phyloP scores from a whole-genome alignment of 1,284 basidiomycete species.

The Sphagnurus paluster region DNA sequence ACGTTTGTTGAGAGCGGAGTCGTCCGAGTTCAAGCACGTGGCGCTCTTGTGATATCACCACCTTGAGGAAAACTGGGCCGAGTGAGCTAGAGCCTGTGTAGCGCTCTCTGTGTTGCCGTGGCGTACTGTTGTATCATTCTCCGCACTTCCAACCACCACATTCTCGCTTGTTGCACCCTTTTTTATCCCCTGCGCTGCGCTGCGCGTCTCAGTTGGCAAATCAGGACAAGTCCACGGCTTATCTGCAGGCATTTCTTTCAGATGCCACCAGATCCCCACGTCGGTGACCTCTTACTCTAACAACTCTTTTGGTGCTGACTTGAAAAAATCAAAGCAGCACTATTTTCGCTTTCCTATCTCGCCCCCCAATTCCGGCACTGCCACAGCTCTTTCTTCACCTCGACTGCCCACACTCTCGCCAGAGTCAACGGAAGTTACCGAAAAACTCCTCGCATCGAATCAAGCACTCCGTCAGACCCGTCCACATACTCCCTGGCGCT shows the following conservation, averaged over 20 bases:
- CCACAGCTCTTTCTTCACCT: slow-evolving; percentile 40
- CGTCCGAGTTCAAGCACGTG: slow-evolving; percentile 27
- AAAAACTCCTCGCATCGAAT: slow-evolving; percentile 27
- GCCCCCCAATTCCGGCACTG: slow-evolving; percentile 42
- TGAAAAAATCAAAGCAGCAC: slow-evolving; percentile 23
- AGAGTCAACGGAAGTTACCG: slow-evolving; percentile 27
- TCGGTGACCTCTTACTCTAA: slow-evolving; percentile 3
- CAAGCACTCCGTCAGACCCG: slow-evolving; percentile 27
- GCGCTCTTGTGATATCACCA: slow-evolving; percentile 32
- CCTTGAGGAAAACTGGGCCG: slow-evolving; percentile 18
- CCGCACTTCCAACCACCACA: too few species aligned
- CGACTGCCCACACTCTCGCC: slow-evolving; percentile 29
- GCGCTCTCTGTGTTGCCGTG: too few species aligned
- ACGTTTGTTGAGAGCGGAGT: slow-evolving; percentile 26
- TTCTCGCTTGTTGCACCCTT: slow-evolving; percentile 3
- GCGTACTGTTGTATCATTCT: too few species aligned
- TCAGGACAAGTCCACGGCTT: slow-evolving; percentile 8
- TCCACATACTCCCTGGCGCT: slow-evolving; percentile 25
- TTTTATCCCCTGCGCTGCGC: neutral
- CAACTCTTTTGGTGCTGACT: slow-evolving; percentile 11
- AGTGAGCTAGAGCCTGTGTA: too few species aligned
- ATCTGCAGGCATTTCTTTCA: slow-evolving; percentile 11
- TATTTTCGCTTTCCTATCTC: slow-evolving; percentile 41
- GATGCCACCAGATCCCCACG: slow-evolving; percentile 19
- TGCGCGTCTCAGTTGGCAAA: slow-evolving; percentile 3